Evolutionary conservation across 495 filamentous ascomycete genomes (phyloP), one percentile per base, ranked within the genome.

Genomic region (Cetradonia linearis): DNA sequence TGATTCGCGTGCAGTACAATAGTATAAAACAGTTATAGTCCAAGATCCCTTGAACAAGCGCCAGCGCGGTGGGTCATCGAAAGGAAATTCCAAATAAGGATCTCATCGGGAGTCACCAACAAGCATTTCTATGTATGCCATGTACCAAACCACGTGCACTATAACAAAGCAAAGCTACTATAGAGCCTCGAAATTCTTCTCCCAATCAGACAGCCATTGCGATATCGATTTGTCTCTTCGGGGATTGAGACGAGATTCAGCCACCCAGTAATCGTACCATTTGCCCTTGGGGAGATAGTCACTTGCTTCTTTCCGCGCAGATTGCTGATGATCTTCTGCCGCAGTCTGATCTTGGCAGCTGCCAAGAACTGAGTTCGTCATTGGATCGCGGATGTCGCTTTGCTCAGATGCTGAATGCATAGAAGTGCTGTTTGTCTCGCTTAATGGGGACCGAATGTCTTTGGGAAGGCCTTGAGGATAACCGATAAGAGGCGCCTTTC

Each of bases 181-280:
- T 10, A 25, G 16, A 25, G 8, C 11, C 3, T 54, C 50, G 16
- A 31, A 54, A 20, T 54, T 30, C 6, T 36, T 10, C 30, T 54
- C 50, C 50, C 50, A 54, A 33, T 54, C 50, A 31, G 50, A 54
- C 28, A 54, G 31, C 50, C 27, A 54, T 23, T 54, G 31, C n/a
- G 31, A 20, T 4, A 54, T 54, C 10, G 50, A n/a, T 34, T 3
- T 23, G 9, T 33, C 50, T 20, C 33, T 54, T 13, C 50, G 31
- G 34, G 50, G 50, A 54, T 36, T 54, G 9, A 5, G 8, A 54
- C 30, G 33, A 13, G 0, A 9, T 7, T 54, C 9, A 3, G 31
- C n/a, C 18, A 36, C 3, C 30, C 18, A 31, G 11, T 7, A 0
- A 9, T 34, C 18, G 14, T 54, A 54, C 50, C 50, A 54, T 33